A percentile compares a stretch with the other conserved stretches of the same genome.
Conservation (phyloP, 768 basidiomycete species). For the Suillus ampliporus region DNA sequence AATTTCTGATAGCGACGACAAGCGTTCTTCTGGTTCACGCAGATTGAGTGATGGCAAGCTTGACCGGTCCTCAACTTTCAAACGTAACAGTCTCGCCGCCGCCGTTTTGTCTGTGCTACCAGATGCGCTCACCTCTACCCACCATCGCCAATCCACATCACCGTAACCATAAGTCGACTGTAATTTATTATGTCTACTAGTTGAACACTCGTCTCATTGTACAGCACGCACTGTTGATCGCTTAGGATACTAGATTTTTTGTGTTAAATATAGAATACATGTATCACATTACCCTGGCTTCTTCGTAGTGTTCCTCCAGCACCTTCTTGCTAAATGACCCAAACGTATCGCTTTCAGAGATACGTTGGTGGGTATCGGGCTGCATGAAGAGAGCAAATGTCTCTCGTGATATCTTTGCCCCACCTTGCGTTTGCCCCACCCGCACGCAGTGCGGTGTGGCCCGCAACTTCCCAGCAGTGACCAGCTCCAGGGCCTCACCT, state of each 20-base stretch:
- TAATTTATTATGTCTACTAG: slow-evolving; percentile 5
- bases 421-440: slow-evolving; percentile 54
- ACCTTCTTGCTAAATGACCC: slow-evolving; percentile 89
- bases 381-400: slow-evolving; percentile 93
- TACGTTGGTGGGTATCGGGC: slow-evolving; percentile 78
- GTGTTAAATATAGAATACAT: slow-evolving; percentile 16
- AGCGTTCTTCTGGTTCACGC: slow-evolving; percentile 60
- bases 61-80: slow-evolving; percentile 45
- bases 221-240: slow-evolving; percentile 1
- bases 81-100: slow-evolving; percentile 67
- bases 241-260: slow-evolving; percentile 17
- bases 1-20: slow-evolving; percentile 77
- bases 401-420: slow-evolving; percentile 71
- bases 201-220: slow-evolving; percentile 14
- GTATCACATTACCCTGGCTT: slow-evolving; percentile 42
- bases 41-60: slow-evolving; percentile 42
- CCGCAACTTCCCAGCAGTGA: slow-evolving; percentile 78
- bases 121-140: slow-evolving; percentile 51
- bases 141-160: slow-evolving; percentile 45
- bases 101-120: slow-evolving; percentile 68
- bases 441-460: slow-evolving; percentile 97
- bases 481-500: slow-evolving; percentile 91
- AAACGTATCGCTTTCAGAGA: slow-evolving; percentile 77
- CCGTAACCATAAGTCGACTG: slow-evolving; percentile 26
- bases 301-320: slow-evolving; percentile 58